A percentile compares a stretch with the other conserved stretches of the same genome.
Evolutionary conservation across 2,329 filamentous ascomycete species (phyloP).

Genomic region (Aspergillus calidoustus): DNA sequence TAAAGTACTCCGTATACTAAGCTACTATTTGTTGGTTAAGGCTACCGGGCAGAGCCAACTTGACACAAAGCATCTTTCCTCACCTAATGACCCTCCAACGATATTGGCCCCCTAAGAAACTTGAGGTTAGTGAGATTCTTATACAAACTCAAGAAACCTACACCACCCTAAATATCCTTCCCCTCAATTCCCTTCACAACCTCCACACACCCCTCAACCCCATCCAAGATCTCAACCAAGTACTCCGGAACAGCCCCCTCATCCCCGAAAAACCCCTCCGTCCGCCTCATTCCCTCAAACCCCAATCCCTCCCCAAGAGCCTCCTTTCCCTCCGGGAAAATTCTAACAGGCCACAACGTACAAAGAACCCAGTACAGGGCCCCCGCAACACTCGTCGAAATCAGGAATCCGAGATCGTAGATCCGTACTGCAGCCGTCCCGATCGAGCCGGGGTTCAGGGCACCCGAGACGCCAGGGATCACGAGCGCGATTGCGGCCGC

Average conservation of each 20-base stretch:
- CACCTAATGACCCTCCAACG: too few relatives aligned
- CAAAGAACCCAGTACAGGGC: not conserved
- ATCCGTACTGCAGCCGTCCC: not conserved
- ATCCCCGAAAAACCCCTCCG: slow-evolving; percentile 6
- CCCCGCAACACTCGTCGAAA: not conserved
- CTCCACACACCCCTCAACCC: not conserved
- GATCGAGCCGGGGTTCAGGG: not conserved
- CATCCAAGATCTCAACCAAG: not conserved
- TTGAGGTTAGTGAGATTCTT: too few relatives aligned
- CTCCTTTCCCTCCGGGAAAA: not conserved
- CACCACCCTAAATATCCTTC: not conserved
- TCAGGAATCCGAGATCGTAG: slow-evolving; percentile 6
- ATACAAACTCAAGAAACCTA: too few relatives aligned
- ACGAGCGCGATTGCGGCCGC: not conserved
- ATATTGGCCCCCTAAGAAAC: too few relatives aligned
- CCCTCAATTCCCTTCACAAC: not conserved
- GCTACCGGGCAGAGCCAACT: too few relatives aligned
- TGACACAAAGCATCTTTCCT: too few relatives aligned
- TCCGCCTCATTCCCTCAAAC: not conserved
- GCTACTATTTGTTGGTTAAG: too few relatives aligned
- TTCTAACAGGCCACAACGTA: not conserved
- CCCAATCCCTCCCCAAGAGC: not conserved
- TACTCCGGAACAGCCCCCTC: slow-evolving; percentile 1
- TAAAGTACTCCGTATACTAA: too few relatives aligned
- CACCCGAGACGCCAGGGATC: slow-evolving; percentile 1